Evolutionary conservation across 768 basidiomycete species (phyloP), one percentile per base, ranked within the genome.

Genomic region (Trametes elegans): DNA sequence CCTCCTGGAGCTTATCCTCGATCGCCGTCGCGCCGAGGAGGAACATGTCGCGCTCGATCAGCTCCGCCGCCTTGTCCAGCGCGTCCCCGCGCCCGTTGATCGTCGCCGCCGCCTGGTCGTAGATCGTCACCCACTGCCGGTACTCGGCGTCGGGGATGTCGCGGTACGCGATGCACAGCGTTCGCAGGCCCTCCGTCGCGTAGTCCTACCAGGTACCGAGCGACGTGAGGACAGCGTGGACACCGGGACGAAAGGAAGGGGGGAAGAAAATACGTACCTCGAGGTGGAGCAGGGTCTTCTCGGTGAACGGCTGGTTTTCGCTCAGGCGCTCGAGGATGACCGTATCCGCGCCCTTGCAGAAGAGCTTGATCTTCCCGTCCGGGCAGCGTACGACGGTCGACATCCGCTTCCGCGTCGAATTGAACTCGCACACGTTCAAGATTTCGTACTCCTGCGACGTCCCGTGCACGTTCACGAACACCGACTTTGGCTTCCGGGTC

Each of bases 401-500:
- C 97, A 99, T 98, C 55, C 97, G 83, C 67, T 99, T 98, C 46
- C 97, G 82, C 4, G 93, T 92, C 21, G 93, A 97, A 68, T 98
- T 98, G 79, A 99, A 99, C 73, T 98, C 97, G 80, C 95, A 97
- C 39, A 99, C 88, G 66, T 98, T 98, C 55, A 99, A 72, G 53
- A 98, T 83, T 66, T 98, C 84, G 67, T 85, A 98, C 68, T 98
- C 93, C 52, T 82, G 79, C 0, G 77, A 72, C 50, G 76, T 71
- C 18, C 92, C 93, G 45, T 80, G 76, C 53, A 95, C 77, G 35
- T 89, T 87, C 49, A 98, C 84, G 66, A 92, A 98, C 7, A 95
- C 91, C 0, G 96, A 97, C 67, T 88, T 93, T 5, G 97, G 97
- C 70, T 99, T 99, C 35, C 97, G 88, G 2, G 80, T 95, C 94